Evolutionary conservation across 441 rosid species (phyloP).

Genomic region (Gossypium trilobum): DNA sequence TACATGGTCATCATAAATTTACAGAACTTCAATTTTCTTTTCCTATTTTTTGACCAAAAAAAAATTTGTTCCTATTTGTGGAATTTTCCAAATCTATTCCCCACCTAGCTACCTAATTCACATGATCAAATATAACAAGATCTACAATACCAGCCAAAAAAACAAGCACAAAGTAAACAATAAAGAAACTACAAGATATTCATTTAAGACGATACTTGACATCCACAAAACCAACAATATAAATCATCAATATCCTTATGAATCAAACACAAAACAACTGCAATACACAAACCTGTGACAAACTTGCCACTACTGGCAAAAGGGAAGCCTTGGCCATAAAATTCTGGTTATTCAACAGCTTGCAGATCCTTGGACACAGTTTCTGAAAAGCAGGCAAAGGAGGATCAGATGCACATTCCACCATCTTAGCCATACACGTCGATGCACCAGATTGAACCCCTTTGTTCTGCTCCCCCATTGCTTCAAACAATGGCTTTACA

Average conservation of each 20-base stretch:
- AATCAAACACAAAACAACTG: constrained; percentile 6
- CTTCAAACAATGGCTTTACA: constrained; percentile 78
- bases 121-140: not conserved
- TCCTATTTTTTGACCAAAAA: not conserved
- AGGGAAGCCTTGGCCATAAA: constrained; percentile 75
- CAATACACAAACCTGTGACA: constrained; percentile 59
- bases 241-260: not conserved
- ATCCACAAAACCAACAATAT: not conserved
- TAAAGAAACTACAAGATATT: not conserved
- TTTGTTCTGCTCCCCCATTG: constrained; percentile 92
- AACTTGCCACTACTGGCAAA: constrained; percentile 62
- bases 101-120: not conserved
- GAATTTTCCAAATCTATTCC: not conserved
- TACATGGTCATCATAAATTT: not conserved
- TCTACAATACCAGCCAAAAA: not conserved
- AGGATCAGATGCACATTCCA: constrained; percentile 55
- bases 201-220: not conserved
- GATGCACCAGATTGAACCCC: constrained; percentile 82
- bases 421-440: constrained; percentile 78
- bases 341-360: constrained; percentile 67
- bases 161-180: not conserved
- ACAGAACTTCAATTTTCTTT: not conserved
- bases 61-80: not conserved
- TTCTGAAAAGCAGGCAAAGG: constrained; percentile 60
- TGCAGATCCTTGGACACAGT: constrained; percentile 79